Conservation (phyloP, 257 asterid genomes). For the Solanum megistacrolobum region DNA sequence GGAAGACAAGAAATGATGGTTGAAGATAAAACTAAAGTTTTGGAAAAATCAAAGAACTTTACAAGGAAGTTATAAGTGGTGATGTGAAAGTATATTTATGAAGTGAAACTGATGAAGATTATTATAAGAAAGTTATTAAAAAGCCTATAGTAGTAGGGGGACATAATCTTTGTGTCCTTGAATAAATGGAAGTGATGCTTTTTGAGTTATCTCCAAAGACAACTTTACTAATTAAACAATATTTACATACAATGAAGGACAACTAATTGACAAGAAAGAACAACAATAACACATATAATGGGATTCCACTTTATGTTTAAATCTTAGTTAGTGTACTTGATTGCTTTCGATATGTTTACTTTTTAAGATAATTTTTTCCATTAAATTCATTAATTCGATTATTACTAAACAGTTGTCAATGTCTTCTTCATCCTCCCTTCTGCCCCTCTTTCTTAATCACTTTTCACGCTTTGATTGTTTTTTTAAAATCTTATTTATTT, state of each 20-base stretch:
- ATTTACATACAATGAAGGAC: slow-evolving; percentile 18
- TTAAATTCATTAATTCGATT: neutral
- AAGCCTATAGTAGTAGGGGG: slow-evolving; percentile 11
- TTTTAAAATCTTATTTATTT: too few species aligned
- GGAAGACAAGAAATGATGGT: neutral
- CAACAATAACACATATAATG: slow-evolving; percentile 28
- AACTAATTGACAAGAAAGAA: slow-evolving; percentile 48
- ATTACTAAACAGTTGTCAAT: neutral
- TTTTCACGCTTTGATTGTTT: neutral
- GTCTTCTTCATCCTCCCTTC: neutral
- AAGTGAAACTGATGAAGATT: neutral
- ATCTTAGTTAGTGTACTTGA: slow-evolving; percentile 14
- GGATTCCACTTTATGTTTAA: slow-evolving; percentile 17
- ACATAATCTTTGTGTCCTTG: slow-evolving; percentile 54
- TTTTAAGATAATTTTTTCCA: neutral
- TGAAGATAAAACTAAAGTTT: neutral
- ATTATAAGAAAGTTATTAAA: neutral
- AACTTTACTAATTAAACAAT: slow-evolving; percentile 17
- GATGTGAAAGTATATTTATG: neutral
- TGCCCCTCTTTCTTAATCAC: neutral
- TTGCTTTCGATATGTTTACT: slow-evolving; percentile 2
- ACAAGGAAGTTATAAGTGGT: neutral
- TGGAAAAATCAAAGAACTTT: neutral
- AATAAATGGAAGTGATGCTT: slow-evolving; percentile 24
- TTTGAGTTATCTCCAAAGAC: slow-evolving; percentile 23